A percentile compares a stretch with the other conserved stretches of the same genome.
phyloP scores from a whole-genome alignment of 208 protist species.

The Leishmania tarentolae region DNA sequence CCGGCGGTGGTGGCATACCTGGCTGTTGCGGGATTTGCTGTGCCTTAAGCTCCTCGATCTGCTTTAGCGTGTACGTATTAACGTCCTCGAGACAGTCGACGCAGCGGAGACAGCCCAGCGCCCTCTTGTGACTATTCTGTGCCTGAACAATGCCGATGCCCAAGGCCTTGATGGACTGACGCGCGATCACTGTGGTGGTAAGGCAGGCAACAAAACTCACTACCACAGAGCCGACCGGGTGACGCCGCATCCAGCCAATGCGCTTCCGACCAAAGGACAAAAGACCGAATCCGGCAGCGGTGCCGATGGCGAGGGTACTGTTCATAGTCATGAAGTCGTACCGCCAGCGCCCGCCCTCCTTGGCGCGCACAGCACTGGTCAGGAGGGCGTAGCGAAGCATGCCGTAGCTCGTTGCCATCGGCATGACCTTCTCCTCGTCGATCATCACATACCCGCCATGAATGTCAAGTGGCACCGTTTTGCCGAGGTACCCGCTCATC shows the following conservation, averaged over 20 bases:
- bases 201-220: slow-evolving; percentile 42
- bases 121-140: slow-evolving; percentile 73
- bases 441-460: slow-evolving; percentile 77
- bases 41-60: slow-evolving; percentile 56
- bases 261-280: slow-evolving; percentile 53
- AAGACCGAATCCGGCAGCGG: slow-evolving; percentile 37
- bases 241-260: slow-evolving; percentile 66
- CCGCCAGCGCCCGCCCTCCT: slow-evolving; percentile 72
- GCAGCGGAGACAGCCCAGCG: slow-evolving; percentile 56
- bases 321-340: slow-evolving; percentile 90
- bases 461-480: slow-evolving; percentile 71
- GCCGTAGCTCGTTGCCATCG: slow-evolving; percentile 59
- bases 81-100: slow-evolving; percentile 85
- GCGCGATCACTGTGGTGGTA: slow-evolving; percentile 39
- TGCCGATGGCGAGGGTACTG: slow-evolving; percentile 55
- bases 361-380: slow-evolving; percentile 59
- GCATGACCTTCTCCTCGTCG: slow-evolving; percentile 65
- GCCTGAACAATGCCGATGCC: slow-evolving; percentile 71
- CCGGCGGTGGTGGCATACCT: slow-evolving; percentile 73
- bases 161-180: slow-evolving; percentile 55
- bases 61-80: slow-evolving; percentile 54
- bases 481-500: slow-evolving; percentile 71
- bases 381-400: slow-evolving; percentile 77
- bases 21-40: slow-evolving; percentile 61
- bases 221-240: slow-evolving; percentile 54